phyloP scores from a whole-genome alignment of 306 rosid genomes.

The Astragalus glycyphyllos region DNA sequence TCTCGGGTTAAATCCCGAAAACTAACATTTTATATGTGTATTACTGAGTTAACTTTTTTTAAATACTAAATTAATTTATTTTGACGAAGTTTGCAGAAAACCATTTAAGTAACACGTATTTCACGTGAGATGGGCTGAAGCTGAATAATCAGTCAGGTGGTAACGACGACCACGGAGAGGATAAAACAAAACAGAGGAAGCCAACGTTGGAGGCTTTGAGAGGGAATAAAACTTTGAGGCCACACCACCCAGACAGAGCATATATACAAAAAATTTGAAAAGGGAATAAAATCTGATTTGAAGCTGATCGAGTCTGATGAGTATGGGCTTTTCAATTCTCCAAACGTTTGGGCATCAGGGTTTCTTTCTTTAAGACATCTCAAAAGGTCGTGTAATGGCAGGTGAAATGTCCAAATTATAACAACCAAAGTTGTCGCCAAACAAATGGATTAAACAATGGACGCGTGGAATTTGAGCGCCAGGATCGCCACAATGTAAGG shows the following conservation, averaged over 20 bases:
- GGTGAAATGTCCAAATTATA: conserved; percentile 43
- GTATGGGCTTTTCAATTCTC: neutral
- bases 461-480: conserved; percentile 54
- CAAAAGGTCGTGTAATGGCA: conserved; percentile 68
- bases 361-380: conserved; percentile 30
- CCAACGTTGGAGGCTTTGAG: neutral
- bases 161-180: neutral
- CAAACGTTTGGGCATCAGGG: conserved; percentile 5
- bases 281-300: conserved; percentile 59
- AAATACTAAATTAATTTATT: too few relatives aligned
- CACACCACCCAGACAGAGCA: neutral
- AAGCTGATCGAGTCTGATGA: too few relatives aligned
- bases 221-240: neutral
- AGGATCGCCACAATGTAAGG: conserved; percentile 52
- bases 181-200: neutral
- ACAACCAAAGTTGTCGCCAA: conserved; percentile 44
- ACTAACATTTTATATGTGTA: too few relatives aligned
- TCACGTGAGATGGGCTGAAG: conserved; percentile 12
- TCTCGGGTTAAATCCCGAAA: too few relatives aligned
- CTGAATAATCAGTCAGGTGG: neutral
- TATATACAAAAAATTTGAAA: conserved; percentile 28
- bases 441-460: too few relatives aligned
- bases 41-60: too few relatives aligned
- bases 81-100: neutral
- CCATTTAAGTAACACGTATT: neutral